phyloP scores from a whole-genome alignment of 306 rosid genomes.

The Boehmeria nivea region DNA sequence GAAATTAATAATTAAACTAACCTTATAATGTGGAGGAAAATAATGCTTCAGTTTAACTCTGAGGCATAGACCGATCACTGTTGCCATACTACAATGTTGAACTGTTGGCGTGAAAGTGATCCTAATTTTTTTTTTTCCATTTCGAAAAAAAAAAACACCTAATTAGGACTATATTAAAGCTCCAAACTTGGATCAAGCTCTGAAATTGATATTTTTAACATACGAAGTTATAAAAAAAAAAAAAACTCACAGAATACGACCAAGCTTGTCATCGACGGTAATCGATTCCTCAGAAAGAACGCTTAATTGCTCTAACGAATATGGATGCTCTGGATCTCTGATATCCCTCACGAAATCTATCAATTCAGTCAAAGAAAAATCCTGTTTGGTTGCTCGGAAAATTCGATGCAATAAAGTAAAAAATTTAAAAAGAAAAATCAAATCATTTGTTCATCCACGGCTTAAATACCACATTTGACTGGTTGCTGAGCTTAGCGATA shows the following conservation, averaged over 20 bases:
- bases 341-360: conserved; percentile 91
- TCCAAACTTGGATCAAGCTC: neutral
- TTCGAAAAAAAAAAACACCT: neutral
- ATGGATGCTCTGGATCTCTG: conserved; percentile 99
- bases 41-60: conserved; percentile 76
- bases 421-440: neutral
- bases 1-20: conserved; percentile 15
- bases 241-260: conserved; percentile 63
- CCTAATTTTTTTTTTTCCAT: conserved; percentile 26
- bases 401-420: too few species aligned
- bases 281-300: conserved; percentile 94
- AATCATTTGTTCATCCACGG: neutral
- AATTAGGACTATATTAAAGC: too few species aligned
- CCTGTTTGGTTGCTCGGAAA: too few species aligned
- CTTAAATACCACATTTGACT: neutral
- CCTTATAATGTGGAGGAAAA: conserved; percentile 93
- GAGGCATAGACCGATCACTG: conserved; percentile 89
- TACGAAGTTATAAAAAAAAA: neutral
- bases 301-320: conserved; percentile 93
- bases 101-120: conserved; percentile 94
- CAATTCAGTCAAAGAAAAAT: conserved; percentile 55
- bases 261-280: conserved; percentile 80
- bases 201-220: too few species aligned
- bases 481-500: too few species aligned
- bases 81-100: conserved; percentile 97